These are phyloP conservation scores for Trametes coccinea DNA, from an alignment of 768 basidiomycete genomes.

Conservation along the genomic window DNA sequence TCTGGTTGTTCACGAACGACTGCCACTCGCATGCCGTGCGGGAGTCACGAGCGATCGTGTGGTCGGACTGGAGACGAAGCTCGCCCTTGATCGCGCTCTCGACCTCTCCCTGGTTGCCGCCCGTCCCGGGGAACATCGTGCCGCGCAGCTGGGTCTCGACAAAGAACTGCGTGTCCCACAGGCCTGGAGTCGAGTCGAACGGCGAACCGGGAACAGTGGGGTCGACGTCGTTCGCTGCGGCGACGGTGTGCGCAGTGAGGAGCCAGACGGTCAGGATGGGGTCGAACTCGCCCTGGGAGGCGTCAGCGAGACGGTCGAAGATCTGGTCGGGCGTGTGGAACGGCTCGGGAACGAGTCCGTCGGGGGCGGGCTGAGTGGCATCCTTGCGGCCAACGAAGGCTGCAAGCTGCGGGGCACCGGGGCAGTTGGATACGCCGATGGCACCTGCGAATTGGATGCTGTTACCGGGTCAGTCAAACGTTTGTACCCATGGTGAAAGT, in stretches of 20 bases:
- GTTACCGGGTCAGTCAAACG: neutral
- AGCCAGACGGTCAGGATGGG: slow-evolving; percentile 23
- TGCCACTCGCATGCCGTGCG: slow-evolving; percentile 37
- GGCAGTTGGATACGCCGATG: slow-evolving; percentile 43
- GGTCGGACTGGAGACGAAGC: slow-evolving; percentile 37
- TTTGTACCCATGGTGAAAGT: no score
- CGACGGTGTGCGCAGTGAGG: slow-evolving; percentile 24
- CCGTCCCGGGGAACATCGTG: slow-evolving; percentile 28
- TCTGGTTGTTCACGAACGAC: slow-evolving; percentile 21
- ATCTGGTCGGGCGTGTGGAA: slow-evolving; percentile 28
- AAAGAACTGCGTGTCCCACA: slow-evolving; percentile 33
- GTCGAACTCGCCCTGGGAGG: slow-evolving; percentile 23
- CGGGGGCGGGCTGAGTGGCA: slow-evolving; percentile 21
- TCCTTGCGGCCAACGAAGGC: slow-evolving; percentile 35
- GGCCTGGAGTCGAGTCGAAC: slow-evolving; percentile 29
- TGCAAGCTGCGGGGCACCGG: slow-evolving; percentile 44
- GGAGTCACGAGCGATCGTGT: slow-evolving; percentile 31
- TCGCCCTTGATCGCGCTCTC: slow-evolving; percentile 32
- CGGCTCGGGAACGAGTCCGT: slow-evolving; percentile 26
- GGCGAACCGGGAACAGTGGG: slow-evolving; percentile 24
- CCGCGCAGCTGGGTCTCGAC: slow-evolving; percentile 31
- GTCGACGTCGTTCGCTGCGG: slow-evolving; percentile 28
- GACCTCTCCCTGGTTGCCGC: slow-evolving; percentile 30
- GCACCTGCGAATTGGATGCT: slow-evolving; percentile 49
- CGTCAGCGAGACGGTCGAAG: slow-evolving; percentile 16